Conservation (phyloP, 257 asterid species). For the Nicotiana knightiana region DNA sequence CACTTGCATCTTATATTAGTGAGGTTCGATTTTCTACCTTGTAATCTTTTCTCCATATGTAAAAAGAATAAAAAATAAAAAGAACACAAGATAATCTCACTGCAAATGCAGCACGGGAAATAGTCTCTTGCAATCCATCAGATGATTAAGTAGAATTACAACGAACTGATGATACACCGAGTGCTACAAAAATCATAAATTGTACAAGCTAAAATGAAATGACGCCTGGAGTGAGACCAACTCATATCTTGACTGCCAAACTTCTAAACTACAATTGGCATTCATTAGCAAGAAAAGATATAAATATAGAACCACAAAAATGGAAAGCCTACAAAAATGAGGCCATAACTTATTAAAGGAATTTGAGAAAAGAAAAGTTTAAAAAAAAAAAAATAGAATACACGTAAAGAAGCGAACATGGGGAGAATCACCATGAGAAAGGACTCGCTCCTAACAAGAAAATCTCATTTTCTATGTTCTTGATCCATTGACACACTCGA, state of each 20-base stretch:
- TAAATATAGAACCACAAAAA: constrained; percentile 1
- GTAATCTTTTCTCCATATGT: no score
- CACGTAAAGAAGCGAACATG: not conserved
- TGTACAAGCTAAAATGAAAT: not conserved
- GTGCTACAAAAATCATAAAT: not conserved
- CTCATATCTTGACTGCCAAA: not conserved
- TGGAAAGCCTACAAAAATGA: not conserved
- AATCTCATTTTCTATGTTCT: constrained; percentile 78
- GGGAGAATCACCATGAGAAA: constrained; percentile 71
- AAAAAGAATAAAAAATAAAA: no score
- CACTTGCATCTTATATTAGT: no score
- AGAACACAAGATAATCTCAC: not conserved
- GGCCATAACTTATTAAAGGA: constrained; percentile 8
- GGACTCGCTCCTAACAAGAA: constrained; percentile 91
- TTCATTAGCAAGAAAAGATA: not conserved
- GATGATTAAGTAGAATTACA: not conserved
- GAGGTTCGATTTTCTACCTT: no score
- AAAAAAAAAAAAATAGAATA: not conserved
- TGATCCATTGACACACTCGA: constrained; percentile 93
- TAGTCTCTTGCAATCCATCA: no score
- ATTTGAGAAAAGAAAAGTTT: not conserved
- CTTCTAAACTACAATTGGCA: not conserved
- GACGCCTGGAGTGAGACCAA: not conserved
- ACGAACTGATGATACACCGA: not conserved
- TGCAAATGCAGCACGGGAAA: no score